Percentiles rank a stretch among this genome's conserved stretches.
These are phyloP conservation scores for Nakataea oryzae DNA, from an alignment of 2,329 filamentous ascomycete genomes.

Conservation along the genomic window DNA sequence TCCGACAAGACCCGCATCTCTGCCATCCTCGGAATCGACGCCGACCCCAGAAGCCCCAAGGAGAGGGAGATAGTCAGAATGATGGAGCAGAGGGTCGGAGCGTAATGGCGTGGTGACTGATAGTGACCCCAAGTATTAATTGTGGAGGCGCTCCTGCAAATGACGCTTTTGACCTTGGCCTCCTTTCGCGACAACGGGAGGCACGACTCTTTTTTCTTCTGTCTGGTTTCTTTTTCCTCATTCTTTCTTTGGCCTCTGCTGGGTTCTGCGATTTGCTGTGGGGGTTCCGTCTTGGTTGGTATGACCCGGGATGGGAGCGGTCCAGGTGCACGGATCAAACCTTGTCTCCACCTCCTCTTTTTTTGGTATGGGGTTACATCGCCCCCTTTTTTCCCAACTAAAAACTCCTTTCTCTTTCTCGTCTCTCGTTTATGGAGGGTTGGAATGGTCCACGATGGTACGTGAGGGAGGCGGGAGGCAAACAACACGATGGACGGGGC, in stretches of 20 bases:
- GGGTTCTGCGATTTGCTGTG: background rate
- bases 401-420: background rate
- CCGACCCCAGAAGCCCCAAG: conserved; percentile 44
- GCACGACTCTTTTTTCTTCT: background rate
- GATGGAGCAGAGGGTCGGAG: conserved; percentile 31
- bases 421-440: background rate
- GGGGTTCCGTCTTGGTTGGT: background rate
- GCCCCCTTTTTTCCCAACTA: background rate
- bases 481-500: too few relatives aligned
- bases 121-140: too few relatives aligned
- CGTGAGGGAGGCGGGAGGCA: too few relatives aligned
- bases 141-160: too few relatives aligned
- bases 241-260: too few relatives aligned
- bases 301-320: background rate
- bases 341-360: background rate
- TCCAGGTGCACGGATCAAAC: background rate
- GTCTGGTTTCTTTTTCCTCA: background rate
- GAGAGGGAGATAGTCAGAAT: conserved; percentile 47
- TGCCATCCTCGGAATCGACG: conserved; percentile 50
- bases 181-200: too few relatives aligned
- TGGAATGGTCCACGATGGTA: background rate
- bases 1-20: conserved; percentile 52
- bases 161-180: too few relatives aligned
- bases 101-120: background rate
- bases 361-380: background rate